Evolutionary conservation across 257 asterid species (phyloP), one percentile per base, ranked within the genome.

Genomic region (Lavandula angustifolia): DNA sequence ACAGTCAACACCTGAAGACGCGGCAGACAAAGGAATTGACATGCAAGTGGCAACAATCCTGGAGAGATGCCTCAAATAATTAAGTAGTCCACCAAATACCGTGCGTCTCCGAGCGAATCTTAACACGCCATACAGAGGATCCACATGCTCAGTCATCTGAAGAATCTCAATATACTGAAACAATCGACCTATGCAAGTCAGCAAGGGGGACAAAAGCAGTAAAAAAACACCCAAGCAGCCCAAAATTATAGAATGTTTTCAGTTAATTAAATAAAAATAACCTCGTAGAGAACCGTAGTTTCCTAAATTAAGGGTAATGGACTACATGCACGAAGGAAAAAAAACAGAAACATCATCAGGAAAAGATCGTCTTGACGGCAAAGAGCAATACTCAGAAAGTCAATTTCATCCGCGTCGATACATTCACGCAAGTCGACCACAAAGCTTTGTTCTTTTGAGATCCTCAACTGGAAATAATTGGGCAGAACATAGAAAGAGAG

Each of bases 121-220:
- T 60, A 71, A 54, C 61, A 70, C 42, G 60, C 50, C 37, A 63
- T 17, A 66, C 66, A 49, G 72, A 66, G 68, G 70, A 70, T 76
- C 82, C 67, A 58, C 82, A 78, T 58, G 63, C 57, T 75, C 77
- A 62, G 72, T 61, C 84, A 79, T 85, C 84, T 77, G 80, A 37
- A 41, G 32, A 33, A 65, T 41, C 62, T 60, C 60, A 22, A 38
- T 41, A 27, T 63, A 47, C 68, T 38, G 37, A 12, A 47, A 38
- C 37, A 17, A 16, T 70, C 35, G 16, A 16, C 62, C 66, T 34
- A 18, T 18, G 54, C 38, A 60, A 32, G 65, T 60, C 41, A 57
- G 47, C 41, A 50, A 7, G 67, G 65, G 38, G 38, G 33, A 13
- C 43, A n/a, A 44, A 53, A 42, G 16, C 44, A 9, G 27, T 38